These are phyloP conservation scores for Babesia caballi DNA, from an alignment of 169 alveolate species.

Conservation along the genomic window DNA sequence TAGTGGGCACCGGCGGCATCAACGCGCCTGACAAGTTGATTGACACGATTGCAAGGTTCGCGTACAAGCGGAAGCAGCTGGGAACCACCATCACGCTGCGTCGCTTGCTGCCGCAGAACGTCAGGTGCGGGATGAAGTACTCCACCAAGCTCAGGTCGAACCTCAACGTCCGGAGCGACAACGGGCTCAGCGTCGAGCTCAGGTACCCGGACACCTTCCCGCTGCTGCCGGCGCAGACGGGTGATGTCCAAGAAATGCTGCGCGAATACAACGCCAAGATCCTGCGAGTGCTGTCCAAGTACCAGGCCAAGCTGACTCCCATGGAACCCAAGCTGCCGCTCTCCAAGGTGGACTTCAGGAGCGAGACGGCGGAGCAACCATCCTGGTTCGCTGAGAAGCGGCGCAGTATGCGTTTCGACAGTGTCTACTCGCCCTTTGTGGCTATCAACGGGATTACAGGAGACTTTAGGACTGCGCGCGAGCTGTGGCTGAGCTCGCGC, in stretches of 20 bases:
- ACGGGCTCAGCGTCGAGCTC: slow-evolving; percentile 6
- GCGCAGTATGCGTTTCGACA: neutral
- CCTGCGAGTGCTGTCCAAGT: slow-evolving; percentile 18
- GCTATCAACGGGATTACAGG: slow-evolving; percentile 31
- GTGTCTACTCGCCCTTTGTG: slow-evolving; percentile 25
- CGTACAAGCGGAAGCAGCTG: slow-evolving; percentile 36
- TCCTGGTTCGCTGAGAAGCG: slow-evolving; percentile 12
- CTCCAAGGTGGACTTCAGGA: slow-evolving; percentile 14
- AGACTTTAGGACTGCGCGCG: slow-evolving; percentile 29
- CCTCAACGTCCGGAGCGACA: neutral
- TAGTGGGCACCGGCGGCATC: neutral
- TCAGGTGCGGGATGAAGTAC: slow-evolving; percentile 32
- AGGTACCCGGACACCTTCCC: slow-evolving; percentile 59
- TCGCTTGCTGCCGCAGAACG: slow-evolving; percentile 29
- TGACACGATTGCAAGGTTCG: slow-evolving; percentile 14
- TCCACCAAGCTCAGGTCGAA: slow-evolving; percentile 1
- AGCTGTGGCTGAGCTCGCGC: slow-evolving; percentile 35
- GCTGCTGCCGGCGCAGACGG: slow-evolving; percentile 23
- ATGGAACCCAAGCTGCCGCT: slow-evolving; percentile 30
- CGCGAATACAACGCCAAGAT: slow-evolving; percentile 31
- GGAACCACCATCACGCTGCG: slow-evolving; percentile 34
- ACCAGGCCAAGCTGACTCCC: slow-evolving; percentile 33
- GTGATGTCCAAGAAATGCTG: slow-evolving; percentile 1
- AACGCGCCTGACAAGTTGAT: slow-evolving; percentile 14
- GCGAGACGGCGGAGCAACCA: neutral